Conservation (phyloP, 306 rosid species). For the Ormosia semicastrata region DNA sequence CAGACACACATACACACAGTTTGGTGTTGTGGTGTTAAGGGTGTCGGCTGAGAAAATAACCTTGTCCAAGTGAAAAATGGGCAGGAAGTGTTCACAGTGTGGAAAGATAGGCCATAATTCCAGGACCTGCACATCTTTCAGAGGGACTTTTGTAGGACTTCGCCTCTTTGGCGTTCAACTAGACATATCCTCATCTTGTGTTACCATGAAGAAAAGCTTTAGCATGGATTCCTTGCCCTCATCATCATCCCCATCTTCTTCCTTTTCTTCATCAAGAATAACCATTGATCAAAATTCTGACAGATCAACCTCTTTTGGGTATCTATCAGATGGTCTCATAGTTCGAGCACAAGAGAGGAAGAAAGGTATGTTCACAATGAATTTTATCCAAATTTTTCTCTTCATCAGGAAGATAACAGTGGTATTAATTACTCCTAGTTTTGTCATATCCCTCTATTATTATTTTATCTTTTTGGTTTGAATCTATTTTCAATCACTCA, state of each 20-base stretch:
- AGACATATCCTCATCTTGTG: conserved; percentile 29
- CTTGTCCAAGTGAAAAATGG: conserved; percentile 47
- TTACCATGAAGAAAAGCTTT: conserved; percentile 59
- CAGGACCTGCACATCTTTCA: conserved; percentile 61
- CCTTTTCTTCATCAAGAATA: conserved; percentile 39
- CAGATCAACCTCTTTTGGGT: conserved; percentile 43
- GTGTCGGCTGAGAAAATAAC: neutral
- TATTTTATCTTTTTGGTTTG: neutral
- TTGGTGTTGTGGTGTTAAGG: conserved; percentile 8
- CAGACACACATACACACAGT: neutral
- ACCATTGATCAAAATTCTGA: conserved; percentile 29
- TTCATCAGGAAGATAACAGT: neutral
- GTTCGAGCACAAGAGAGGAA: conserved; percentile 52
- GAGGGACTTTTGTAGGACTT: conserved; percentile 40
- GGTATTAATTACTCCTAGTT: neutral
- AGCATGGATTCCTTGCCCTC: conserved; percentile 62
- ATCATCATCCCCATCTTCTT: conserved; percentile 42
- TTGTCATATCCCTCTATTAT: neutral
- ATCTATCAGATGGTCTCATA: conserved; percentile 69
- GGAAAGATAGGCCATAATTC: conserved; percentile 80
- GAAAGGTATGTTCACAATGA: conserved; percentile 38
- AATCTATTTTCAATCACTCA: neutral
- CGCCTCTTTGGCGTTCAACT: conserved; percentile 72
- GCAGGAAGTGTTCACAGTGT: conserved; percentile 84
- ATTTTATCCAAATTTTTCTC: neutral